These are phyloP conservation scores for Rhodomyrtus tomentosa DNA, from an alignment of 345 rosid species.

Conservation along the genomic window DNA sequence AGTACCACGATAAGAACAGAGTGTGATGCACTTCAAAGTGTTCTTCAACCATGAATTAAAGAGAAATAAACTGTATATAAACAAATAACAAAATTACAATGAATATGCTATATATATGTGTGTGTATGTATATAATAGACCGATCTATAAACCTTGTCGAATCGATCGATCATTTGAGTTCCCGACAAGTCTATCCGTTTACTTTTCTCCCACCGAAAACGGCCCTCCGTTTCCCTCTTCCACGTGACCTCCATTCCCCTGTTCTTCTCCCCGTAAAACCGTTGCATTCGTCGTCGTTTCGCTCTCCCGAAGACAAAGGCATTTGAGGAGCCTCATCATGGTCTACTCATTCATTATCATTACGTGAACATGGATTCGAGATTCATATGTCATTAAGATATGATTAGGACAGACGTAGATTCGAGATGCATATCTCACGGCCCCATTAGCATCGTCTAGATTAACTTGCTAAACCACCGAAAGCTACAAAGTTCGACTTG, in stretches of 20 bases:
- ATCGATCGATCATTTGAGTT: no score
- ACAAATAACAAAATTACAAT: background rate
- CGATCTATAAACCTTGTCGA: background rate
- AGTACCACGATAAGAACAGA: no score
- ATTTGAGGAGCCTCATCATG: background rate
- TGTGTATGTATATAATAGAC: no score
- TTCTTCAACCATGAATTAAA: background rate
- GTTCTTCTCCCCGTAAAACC: background rate
- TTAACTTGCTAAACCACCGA: background rate
- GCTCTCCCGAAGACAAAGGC: background rate
- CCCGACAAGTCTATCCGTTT: background rate
- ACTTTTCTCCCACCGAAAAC: background rate
- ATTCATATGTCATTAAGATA: background rate
- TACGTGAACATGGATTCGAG: background rate
- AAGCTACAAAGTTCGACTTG: background rate
- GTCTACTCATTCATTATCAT: background rate
- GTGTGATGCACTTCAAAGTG: background rate
- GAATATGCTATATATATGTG: no score
- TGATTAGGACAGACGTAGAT: background rate
- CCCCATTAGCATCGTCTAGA: background rate
- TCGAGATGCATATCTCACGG: background rate
- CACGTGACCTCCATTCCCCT: background rate
- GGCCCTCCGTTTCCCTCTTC: background rate
- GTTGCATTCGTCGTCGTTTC: background rate
- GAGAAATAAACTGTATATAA: background rate